Evolutionary conservation across 2,329 filamentous ascomycete genomes (phyloP).

Genomic region (Xylariaceae sp.): DNA sequence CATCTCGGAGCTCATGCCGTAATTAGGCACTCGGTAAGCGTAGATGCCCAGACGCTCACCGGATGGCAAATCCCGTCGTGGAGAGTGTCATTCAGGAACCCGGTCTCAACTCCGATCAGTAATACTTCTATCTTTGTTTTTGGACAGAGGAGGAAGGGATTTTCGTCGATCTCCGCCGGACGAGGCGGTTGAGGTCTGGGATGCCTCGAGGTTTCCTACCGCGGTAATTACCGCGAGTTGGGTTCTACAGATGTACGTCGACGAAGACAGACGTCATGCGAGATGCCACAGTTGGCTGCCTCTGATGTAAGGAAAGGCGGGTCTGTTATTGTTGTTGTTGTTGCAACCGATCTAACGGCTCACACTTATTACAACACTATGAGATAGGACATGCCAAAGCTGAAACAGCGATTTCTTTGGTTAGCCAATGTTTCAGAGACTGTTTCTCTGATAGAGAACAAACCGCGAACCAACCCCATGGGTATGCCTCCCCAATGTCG

Average conservation of each 20-base stretch:
- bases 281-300: background rate
- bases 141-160: background rate
- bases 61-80: background rate
- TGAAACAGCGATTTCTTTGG: background rate
- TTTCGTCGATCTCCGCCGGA: too few relatives aligned
- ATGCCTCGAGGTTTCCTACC: background rate
- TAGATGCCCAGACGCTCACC: background rate
- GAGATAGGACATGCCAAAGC: background rate
- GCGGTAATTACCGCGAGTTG: background rate
- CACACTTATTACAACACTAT: too few relatives aligned
- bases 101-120: too few relatives aligned
- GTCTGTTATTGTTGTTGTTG: background rate
- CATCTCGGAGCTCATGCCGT: background rate
- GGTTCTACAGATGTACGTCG: background rate
- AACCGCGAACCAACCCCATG: conserved; percentile 19
- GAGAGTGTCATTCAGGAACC: too few relatives aligned
- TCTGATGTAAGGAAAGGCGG: background rate
- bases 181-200: too few relatives aligned
- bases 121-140: too few relatives aligned
- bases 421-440: conserved; percentile 24
- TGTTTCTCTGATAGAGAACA: conserved; percentile 12
- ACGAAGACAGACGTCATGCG: background rate
- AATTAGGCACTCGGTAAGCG: background rate
- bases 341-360: background rate
- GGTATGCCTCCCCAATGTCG: conserved; percentile 17